Base-by-base conservation (phyloP, 441 rosid species). In the Iberis amara region DNA sequence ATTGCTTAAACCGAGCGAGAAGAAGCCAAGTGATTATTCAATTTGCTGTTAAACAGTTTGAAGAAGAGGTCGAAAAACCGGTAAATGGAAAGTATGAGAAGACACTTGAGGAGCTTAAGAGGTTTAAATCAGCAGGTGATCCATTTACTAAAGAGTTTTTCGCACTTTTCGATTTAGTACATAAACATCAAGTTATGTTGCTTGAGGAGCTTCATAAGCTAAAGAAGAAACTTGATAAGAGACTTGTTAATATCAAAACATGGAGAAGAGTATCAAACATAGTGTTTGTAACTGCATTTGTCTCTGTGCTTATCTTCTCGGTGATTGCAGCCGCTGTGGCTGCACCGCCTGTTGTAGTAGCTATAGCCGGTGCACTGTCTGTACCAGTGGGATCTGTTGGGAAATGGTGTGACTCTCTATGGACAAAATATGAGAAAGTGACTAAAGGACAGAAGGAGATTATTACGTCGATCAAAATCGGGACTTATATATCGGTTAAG, bases 281-380 rank as follows among this genome's bases (percentile, higher is more conserved):
- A 40, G 69, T 82, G 51, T 82, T 82, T 39, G 73, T 68, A 1
- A 57, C 89, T 0, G 69, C 76, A 0, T 73, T 79, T 30, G 70
- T 78, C 27, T 73, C 86, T 14, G 89, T 76, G 4, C 56, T 79
- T 61, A 78, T 82, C 30, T 74, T 77, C 71, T 79, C 89, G 0
- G 84, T 82, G 35, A 84, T 82, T 49, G 89, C 89, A 52, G 86
- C 82, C 39, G 82, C 89, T 3, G 54, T 82, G 54, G 73, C 89
- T 12, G 82, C 82, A 3, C 89, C 89, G 0, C 82, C 84, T 7
- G 62, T 82, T 15, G 64, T 76, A 14, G 70, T 70, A 2, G 89
- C 82, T 36, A 49, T 82, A 47, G 86, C 80, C 0, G 76, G 79
- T 37, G 89, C 82, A 8, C 44, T 82, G 43, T 41, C 79, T 5